These are phyloP conservation scores for Exophiala spinifera DNA, from an alignment of 2,329 filamentous ascomycete species.

Conservation along the genomic window DNA sequence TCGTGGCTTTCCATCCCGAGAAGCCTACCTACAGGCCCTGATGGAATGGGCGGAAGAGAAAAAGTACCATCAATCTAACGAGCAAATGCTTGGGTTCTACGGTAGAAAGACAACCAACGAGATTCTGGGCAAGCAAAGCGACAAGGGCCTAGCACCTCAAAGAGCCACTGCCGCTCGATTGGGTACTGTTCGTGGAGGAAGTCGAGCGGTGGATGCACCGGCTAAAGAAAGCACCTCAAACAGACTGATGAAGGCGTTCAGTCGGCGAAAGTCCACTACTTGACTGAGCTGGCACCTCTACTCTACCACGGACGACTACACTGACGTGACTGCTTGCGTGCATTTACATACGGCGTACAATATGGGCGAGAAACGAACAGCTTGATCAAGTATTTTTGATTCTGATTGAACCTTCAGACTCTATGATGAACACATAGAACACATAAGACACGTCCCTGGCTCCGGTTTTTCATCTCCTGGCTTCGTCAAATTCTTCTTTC, in stretches of 20 bases:
- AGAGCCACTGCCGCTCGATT: slow-evolving; percentile 14
- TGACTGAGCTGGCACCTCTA: background rate
- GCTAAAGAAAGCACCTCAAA: slow-evolving; percentile 6
- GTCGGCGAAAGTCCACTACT: slow-evolving; percentile 9
- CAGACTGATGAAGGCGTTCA: slow-evolving; percentile 18
- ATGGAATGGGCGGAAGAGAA: slow-evolving; percentile 20
- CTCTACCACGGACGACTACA: no score
- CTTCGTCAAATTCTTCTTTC: no score
- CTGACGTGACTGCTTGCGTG: no score
- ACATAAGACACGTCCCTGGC: no score
- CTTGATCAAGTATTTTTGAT: no score
- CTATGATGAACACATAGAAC: no score
- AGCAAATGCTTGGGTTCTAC: slow-evolving; percentile 21
- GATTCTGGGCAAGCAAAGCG: slow-evolving; percentile 8
- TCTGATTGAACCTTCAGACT: no score
- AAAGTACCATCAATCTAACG: slow-evolving; percentile 14
- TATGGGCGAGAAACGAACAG: no score
- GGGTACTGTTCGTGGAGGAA: slow-evolving; percentile 6
- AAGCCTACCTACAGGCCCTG: slow-evolving; percentile 20
- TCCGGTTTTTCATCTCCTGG: no score
- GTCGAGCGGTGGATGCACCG: background rate
- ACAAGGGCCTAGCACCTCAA: background rate
- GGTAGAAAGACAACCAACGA: slow-evolving; percentile 20
- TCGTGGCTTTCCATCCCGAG: slow-evolving; percentile 19
- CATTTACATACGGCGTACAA: no score